Evolutionary conservation across 2,329 filamentous ascomycete genomes (phyloP), one percentile per base, ranked within the genome.

Genomic region (Fusarium virguliforme): DNA sequence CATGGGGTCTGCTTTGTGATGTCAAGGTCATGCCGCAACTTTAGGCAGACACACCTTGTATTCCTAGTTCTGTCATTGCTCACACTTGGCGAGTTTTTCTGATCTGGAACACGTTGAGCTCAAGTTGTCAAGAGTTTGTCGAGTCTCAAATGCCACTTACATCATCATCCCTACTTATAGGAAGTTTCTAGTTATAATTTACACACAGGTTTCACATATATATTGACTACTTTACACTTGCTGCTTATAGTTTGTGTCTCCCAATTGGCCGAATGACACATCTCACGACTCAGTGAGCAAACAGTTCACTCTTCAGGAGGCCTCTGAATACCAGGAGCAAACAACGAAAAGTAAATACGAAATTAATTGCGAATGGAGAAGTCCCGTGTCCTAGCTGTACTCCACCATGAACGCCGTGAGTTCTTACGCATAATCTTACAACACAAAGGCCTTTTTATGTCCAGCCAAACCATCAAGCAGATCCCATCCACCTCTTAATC

Each of bases 401-500:
- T 18, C 18, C 18, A 18, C 18, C 18, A 18, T 18, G 1, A 6
- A 12, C 18, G 41, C 22, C 30, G 34, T 48, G 4, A 18, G 10
- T 6, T 22, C 2, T 6, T 2, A 38, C 22, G 15, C 24, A 7
- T 28, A 26, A 12, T 57, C n/a, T 3, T 57, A 57, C 38, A 57
- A 4, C 24, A n/a, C 13, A 32, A 8, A 26, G 10, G 4, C 34
- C 13, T 10, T 26, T 54, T 22, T 34, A 32, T 24, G 8, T 10
- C 10, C 12, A 5, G 1, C 22, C 15, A 15, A 38, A 1, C 22
- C 6, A 10, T 54, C 22, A 54, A 9, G 1, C 4, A 18, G 43
- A 30, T 18, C n/a, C 55, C 51, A 70, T 68, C 70, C 65, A 72
- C 2, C 24, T 32, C 18, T 71, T 67, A 6, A 78, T 64, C 18